These are phyloP conservation scores for Citrus australasica DNA, from an alignment of 345 rosid genomes.

Conservation along the genomic window DNA sequence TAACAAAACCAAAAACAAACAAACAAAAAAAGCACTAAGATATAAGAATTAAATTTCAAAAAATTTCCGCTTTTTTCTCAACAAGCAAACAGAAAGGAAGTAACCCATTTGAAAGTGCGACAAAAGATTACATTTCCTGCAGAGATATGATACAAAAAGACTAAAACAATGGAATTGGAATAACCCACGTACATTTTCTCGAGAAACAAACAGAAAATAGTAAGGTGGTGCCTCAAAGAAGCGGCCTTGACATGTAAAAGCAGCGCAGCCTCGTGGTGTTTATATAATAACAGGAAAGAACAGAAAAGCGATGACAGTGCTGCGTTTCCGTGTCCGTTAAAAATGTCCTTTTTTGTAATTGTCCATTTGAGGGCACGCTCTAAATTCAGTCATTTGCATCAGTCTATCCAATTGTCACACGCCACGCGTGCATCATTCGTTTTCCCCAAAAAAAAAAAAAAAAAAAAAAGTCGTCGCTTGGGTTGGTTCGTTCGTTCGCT, in stretches of 20 bases:
- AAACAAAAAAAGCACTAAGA: neutral
- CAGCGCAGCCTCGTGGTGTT: neutral
- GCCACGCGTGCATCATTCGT: neutral
- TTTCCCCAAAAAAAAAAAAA: too few species aligned
- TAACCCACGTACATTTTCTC: neutral
- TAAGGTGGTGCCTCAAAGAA: neutral
- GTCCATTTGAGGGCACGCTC: neutral
- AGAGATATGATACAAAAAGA: neutral
- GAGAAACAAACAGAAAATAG: neutral
- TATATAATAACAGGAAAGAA: neutral
- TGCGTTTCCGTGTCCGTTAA: neutral
- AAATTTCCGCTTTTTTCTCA: neutral
- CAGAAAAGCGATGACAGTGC: neutral
- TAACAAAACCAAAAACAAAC: neutral
- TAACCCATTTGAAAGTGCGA: neutral
- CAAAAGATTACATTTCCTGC: neutral
- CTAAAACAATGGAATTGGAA: neutral
- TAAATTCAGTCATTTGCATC: neutral
- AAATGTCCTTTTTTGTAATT: neutral
- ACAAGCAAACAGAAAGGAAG: neutral
- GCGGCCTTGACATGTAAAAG: neutral
- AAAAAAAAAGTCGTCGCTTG: too few species aligned
- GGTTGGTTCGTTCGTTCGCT: too few species aligned
- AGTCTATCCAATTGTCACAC: neutral
- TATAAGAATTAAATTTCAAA: neutral